These are phyloP conservation scores for Trametes punicea DNA, from an alignment of 768 basidiomycete species.

Conservation along the genomic window DNA sequence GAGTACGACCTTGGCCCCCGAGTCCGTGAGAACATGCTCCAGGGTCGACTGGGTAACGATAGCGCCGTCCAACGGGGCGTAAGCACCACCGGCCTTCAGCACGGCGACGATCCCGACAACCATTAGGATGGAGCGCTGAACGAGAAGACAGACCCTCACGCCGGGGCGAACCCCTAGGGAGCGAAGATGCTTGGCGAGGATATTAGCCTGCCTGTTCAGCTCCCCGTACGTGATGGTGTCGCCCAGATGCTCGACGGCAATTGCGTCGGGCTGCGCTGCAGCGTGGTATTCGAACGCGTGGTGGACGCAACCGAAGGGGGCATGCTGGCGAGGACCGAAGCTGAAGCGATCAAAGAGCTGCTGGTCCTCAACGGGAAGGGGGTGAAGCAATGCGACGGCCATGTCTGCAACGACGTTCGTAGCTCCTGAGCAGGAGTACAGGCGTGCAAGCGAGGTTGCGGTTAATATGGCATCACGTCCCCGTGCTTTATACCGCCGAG, in stretches of 20 bases:
- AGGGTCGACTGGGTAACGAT: slow-evolving; percentile 55
- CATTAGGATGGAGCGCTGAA: slow-evolving; percentile 51
- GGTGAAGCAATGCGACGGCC: slow-evolving; percentile 12
- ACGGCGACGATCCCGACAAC: slow-evolving; percentile 51
- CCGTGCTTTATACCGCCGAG: slow-evolving; percentile 5
- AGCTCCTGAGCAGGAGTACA: slow-evolving; percentile 1
- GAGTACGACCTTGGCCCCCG: slow-evolving; percentile 41
- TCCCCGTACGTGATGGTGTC: slow-evolving; percentile 48
- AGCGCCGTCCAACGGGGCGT: slow-evolving; percentile 57
- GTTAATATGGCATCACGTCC: neutral
- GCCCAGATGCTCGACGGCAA: slow-evolving; percentile 48
- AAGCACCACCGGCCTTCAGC: slow-evolving; percentile 56
- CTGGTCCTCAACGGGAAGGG: slow-evolving; percentile 40
- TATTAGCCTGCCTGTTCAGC: slow-evolving; percentile 47
- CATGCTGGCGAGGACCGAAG: slow-evolving; percentile 34
- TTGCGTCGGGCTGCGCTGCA: slow-evolving; percentile 35
- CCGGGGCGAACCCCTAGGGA: slow-evolving; percentile 42
- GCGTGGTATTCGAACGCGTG: slow-evolving; percentile 53
- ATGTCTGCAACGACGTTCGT: slow-evolving; percentile 13
- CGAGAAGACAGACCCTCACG: slow-evolving; percentile 52
- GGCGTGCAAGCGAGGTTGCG: slow-evolving; percentile 1
- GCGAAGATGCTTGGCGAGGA: slow-evolving; percentile 43
- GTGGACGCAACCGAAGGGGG: slow-evolving; percentile 50
- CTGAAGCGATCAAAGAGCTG: slow-evolving; percentile 45
- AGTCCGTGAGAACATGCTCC: slow-evolving; percentile 48